Evolutionary conservation across 306 rosid species (phyloP).

Genomic region (Gastrolobium villosum): DNA sequence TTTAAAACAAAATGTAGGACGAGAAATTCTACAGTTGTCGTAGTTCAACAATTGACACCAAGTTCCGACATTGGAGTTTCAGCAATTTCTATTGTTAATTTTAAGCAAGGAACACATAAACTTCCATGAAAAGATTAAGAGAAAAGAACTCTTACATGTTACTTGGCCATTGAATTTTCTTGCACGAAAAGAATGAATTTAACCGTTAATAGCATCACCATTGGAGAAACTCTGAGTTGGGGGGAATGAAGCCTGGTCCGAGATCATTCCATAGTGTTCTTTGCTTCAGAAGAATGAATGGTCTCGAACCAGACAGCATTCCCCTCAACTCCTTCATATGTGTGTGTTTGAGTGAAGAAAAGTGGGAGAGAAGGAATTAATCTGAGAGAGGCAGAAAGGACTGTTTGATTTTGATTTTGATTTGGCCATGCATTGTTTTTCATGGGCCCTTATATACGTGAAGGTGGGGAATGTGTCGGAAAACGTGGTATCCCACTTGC

Average conservation of each 20-base stretch:
- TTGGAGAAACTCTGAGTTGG: constrained; percentile 41
- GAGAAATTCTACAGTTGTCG: not conserved
- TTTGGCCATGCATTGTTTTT: constrained; percentile 66
- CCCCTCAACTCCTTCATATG: constrained; percentile 61
- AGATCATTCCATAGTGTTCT: constrained; percentile 53
- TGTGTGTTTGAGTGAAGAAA: constrained; percentile 19
- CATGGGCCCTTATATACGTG: constrained; percentile 74
- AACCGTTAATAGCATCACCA: not conserved
- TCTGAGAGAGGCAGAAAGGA: constrained; percentile 42
- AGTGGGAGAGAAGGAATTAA: constrained; percentile 22
- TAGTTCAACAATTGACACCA: not conserved
- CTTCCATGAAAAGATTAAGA: not conserved
- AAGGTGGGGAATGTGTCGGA: constrained; percentile 47
- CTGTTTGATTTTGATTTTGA: constrained; percentile 51
- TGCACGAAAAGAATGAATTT: not conserved
- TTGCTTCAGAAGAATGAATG: constrained; percentile 40
- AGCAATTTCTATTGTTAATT: not conserved
- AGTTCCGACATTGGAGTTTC: not conserved
- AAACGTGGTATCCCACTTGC: constrained; percentile 52
- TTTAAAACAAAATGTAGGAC: constrained; percentile 8
- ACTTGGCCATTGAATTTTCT: constrained; percentile 22
- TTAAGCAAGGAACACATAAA: constrained; percentile 5
- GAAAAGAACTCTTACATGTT: constrained; percentile 15
- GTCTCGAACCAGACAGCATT: constrained; percentile 88
- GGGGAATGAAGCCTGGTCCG: constrained; percentile 98